Evolutionary conservation across 2,329 filamentous ascomycete species (phyloP).

Genomic region (Phaeosphaeriaceae sp.): DNA sequence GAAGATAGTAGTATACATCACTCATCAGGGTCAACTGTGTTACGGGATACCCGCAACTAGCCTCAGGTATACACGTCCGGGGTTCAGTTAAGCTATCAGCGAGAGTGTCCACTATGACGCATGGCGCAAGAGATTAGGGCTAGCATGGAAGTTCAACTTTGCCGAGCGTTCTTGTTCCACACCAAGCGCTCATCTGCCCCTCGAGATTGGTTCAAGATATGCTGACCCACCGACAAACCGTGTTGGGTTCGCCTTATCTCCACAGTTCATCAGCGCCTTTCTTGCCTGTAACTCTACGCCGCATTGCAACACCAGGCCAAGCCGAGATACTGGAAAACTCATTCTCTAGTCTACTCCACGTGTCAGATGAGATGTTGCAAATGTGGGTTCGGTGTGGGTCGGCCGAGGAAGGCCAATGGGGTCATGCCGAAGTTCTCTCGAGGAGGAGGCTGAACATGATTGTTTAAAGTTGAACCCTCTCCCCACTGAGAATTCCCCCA

Average conservation of each 20-base stretch:
- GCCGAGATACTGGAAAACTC: slow-evolving; percentile 35
- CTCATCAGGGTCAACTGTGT: background rate
- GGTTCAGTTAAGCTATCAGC: background rate
- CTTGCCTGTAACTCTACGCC: slow-evolving; percentile 26
- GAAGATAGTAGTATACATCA: background rate
- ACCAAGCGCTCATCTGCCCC: slow-evolving; percentile 29
- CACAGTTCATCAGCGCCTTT: slow-evolving; percentile 37
- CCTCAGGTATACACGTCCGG: background rate
- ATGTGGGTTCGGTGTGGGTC: slow-evolving; percentile 30
- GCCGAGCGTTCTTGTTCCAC: slow-evolving; percentile 33
- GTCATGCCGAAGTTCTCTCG: slow-evolving; percentile 22
- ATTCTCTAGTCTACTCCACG: slow-evolving; percentile 38
- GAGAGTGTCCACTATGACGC: slow-evolving; percentile 24
- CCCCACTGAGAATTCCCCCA: slow-evolving; percentile 27
- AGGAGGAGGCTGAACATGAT: slow-evolving; percentile 21
- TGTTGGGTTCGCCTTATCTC: slow-evolving; percentile 33
- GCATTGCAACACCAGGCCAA: slow-evolving; percentile 35
- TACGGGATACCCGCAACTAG: background rate
- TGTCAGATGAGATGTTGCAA: slow-evolving; percentile 27
- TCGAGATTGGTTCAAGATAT: slow-evolving; percentile 31
- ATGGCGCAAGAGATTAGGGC: slow-evolving; percentile 22
- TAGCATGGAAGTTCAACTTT: slow-evolving; percentile 25
- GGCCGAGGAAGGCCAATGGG: slow-evolving; percentile 16
- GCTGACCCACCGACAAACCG: slow-evolving; percentile 28
- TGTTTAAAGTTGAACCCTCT: slow-evolving; percentile 32